These are phyloP conservation scores for Apiospora phragmitis DNA, from an alignment of 2,329 filamentous ascomycete genomes.

Conservation along the genomic window DNA sequence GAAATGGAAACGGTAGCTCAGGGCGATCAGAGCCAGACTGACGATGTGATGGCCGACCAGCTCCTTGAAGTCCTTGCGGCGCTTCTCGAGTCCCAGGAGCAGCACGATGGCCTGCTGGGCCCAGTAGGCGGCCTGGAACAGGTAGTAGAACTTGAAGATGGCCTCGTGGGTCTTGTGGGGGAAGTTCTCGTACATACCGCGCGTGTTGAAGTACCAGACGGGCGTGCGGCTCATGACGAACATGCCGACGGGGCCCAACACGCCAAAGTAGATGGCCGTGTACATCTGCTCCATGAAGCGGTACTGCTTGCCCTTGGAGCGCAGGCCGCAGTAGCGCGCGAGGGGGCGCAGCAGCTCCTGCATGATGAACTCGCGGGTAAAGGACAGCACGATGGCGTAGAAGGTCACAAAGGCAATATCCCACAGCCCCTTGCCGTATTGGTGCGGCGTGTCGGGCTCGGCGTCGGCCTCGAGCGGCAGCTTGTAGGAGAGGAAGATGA, in stretches of 20 bases:
- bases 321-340: conserved; percentile 69
- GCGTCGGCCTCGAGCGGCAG: conserved; percentile 52
- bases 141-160: conserved; percentile 91
- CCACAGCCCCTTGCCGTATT: conserved; percentile 87
- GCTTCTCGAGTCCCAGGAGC: conserved; percentile 85
- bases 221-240: conserved; percentile 91
- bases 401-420: conserved; percentile 87
- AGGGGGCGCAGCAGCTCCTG: conserved; percentile 81
- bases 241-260: conserved; percentile 80
- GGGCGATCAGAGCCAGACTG: conserved; percentile 76
- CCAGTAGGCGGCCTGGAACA: conserved; percentile 95
- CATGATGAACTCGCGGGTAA: conserved; percentile 96
- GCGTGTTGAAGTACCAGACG: conserved; percentile 94
- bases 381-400: conserved; percentile 86
- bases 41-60: conserved; percentile 90
- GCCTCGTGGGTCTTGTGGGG: conserved; percentile 81
- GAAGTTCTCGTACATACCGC: conserved; percentile 85
- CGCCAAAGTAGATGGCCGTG: conserved; percentile 84
- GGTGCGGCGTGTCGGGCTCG: conserved; percentile 47
- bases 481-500: conserved; percentile 89
- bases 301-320: conserved; percentile 73
- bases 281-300: conserved; percentile 97
- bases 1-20: conserved; percentile 96
- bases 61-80: conserved; percentile 92
- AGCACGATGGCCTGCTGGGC: conserved; percentile 90